Evolutionary conservation across 225 moss, liverwort and hornwort genomes (phyloP).

Genomic region (Polytrichum commune): DNA sequence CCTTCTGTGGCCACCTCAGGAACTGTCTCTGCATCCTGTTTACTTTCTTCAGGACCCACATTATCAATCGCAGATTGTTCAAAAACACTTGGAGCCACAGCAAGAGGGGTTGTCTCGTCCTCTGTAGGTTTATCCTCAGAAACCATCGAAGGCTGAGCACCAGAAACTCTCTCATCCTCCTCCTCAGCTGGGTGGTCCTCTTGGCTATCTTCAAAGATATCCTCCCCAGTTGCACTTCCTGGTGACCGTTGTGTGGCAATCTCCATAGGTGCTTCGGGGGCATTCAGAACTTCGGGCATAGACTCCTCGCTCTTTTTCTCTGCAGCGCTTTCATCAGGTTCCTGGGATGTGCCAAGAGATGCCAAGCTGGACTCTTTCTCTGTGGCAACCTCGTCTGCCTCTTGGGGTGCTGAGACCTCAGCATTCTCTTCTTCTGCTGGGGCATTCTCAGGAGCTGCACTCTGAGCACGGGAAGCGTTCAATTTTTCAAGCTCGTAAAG

Average conservation of each 20-base stretch:
- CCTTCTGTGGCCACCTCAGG: constrained; percentile 13
- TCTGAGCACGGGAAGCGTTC: not conserved
- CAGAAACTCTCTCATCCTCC: constrained; percentile 19
- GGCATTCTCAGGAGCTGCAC: not conserved
- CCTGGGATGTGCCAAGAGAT: not conserved
- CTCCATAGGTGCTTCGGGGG: not conserved
- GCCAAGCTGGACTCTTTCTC: not conserved
- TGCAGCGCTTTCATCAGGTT: not conserved
- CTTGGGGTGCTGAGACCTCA: not conserved
- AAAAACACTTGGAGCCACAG: not conserved
- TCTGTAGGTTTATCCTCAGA: constrained; percentile 23
- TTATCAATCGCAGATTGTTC: not conserved
- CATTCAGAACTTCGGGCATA: not conserved
- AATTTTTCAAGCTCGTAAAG: constrained; percentile 23
- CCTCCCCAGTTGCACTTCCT: constrained; percentile 18
- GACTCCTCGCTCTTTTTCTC: not conserved
- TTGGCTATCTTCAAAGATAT: constrained; percentile 30
- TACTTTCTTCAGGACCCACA: not conserved
- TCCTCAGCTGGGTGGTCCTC: constrained; percentile 30
- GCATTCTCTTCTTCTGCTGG: not conserved
- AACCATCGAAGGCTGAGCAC: constrained; percentile 23
- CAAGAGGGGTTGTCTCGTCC: constrained; percentile 17
- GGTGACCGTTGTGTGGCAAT: not conserved
- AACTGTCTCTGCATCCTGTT: constrained; percentile 11
- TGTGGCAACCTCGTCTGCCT: not conserved